A percentile compares a stretch with the other conserved stretches of the same genome.
Evolutionary conservation across 202 grass and related monocot species (phyloP).

Genomic region (Cymbopogon flexuosus): DNA sequence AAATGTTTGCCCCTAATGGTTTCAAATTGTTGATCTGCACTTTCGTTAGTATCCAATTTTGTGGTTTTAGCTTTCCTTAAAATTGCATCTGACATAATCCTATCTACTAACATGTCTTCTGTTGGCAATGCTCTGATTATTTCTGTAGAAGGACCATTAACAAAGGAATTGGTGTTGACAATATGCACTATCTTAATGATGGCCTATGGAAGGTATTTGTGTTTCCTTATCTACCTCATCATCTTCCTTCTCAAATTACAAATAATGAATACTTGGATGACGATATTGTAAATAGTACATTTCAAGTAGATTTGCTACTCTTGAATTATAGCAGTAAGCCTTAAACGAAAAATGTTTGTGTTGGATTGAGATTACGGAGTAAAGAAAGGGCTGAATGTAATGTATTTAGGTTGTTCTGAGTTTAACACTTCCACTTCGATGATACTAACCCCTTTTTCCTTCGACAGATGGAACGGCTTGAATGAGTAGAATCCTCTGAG

Average conservation of each 20-base stretch:
- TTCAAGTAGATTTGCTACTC: background rate
- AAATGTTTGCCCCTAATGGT: background rate
- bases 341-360: background rate
- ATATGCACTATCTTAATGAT: constrained; percentile 94
- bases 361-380: background rate
- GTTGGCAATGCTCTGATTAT: constrained; percentile 12
- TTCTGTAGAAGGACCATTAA: constrained; percentile 70
- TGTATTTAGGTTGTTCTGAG: background rate
- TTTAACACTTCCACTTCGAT: background rate
- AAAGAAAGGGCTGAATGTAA: background rate
- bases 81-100: background rate
- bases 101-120: constrained; percentile 8
- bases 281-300: background rate
- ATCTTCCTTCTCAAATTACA: background rate
- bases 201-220: constrained; percentile 80
- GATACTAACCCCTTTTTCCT: background rate
- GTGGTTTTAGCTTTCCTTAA: background rate
- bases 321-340: background rate
- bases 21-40: background rate
- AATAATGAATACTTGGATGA: background rate
- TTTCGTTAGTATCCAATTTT: background rate
- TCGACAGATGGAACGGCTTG: constrained; percentile 51
- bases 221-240: background rate
- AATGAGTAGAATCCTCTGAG: background rate
- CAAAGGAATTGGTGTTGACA: constrained; percentile 96